Evolutionary conservation across 768 basidiomycete genomes (phyloP), one percentile per base, ranked within the genome.

Genomic region (Kwoniella dejecticola): DNA sequence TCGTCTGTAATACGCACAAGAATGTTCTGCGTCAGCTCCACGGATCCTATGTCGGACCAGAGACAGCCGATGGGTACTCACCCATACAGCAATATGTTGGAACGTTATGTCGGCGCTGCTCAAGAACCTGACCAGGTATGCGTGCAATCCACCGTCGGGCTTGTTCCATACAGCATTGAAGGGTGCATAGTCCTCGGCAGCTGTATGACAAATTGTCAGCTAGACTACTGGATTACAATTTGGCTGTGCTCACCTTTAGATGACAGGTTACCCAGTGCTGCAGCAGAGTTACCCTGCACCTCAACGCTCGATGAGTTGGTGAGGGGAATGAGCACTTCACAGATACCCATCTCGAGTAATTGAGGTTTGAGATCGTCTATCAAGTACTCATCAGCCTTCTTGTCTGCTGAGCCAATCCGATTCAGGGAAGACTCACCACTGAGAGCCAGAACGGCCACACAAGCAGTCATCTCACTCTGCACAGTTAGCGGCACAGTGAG

Each of bases 381-480:
- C 4, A 29, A 55, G 21, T 55, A 54, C 50, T 15, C n/a, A n/a
- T n/a, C n/a, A n/a, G n/a, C n/a, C n/a, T n/a, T n/a, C n/a, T n/a
- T n/a, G n/a, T n/a, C n/a, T n/a, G n/a, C n/a, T n/a, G n/a, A n/a
- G n/a, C n/a, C n/a, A n/a, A n/a, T n/a, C n/a, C n/a, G n/a, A n/a
- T n/a, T n/a, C n/a, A n/a, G n/a, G n/a, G n/a, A n/a, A n/a, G n/a
- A n/a, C 89, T 57, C 77, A 95, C 94, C 94, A 71, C 91, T 95
- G 69, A 99, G 78, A 4, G 95, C 96, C 64, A 99, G 81, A 13
- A 98, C 96, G 17, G 96, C 96, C 44, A 97, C 89, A 70, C 95
- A 98, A 5, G 96, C 96, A 42, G 96, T 99, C 96, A 99, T 99
- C 81, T 98, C 96, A 74, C 92, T 95, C 81, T 99, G 96, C 11